Base-by-base conservation (phyloP, 352 stramenopile species). In the Phytophthora gonapodyides region DNA sequence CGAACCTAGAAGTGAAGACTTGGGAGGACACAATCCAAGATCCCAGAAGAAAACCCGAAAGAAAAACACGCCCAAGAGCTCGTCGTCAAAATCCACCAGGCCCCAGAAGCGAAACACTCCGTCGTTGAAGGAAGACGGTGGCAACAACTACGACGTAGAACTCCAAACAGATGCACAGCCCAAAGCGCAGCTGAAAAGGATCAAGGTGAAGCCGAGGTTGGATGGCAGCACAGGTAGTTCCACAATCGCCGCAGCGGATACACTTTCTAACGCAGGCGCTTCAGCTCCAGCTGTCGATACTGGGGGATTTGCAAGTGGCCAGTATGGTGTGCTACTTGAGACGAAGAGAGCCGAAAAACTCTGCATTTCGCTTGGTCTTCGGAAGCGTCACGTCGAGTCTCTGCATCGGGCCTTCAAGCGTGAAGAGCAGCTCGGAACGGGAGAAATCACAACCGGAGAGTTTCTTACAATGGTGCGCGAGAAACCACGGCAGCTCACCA, bases 401-500 rank as follows among this genome's bases (percentile, higher is more conserved):
- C 61, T 90, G 19, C 48, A 53, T 2, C 56, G 57, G 9, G 46
- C 82, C 6, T 90, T 88, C 49, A 48, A 57, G 21, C 55, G 34
- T 16, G 76, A 90, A 59, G 78, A 90, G 31, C 54, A 76, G 33
- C 70, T 78, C 40, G 63, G 67, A 10, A 81, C 65, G 9, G 71
- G 67, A 6, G 67, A 80, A 55, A 87, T 90, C 56, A 90, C 79
- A 1, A 73, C 65, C 3, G 70, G 78, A 15, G 82, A 89, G 54
- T 91, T 91, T 57, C 84, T 87, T 52, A 53, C 63, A 0, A 60
- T 83, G 41, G 70, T 91, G 36, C 35, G 64, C 15, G 79, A 88
- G 51, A 74, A 88, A 44, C 82, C 79, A 17, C 78, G 82, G 8
- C 71, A 73, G 40, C 71, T 91, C 24, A 86, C 82, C 1, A 54